Conservation (phyloP, 495 filamentous ascomycete species). For the Stereocaulon alpinum region DNA sequence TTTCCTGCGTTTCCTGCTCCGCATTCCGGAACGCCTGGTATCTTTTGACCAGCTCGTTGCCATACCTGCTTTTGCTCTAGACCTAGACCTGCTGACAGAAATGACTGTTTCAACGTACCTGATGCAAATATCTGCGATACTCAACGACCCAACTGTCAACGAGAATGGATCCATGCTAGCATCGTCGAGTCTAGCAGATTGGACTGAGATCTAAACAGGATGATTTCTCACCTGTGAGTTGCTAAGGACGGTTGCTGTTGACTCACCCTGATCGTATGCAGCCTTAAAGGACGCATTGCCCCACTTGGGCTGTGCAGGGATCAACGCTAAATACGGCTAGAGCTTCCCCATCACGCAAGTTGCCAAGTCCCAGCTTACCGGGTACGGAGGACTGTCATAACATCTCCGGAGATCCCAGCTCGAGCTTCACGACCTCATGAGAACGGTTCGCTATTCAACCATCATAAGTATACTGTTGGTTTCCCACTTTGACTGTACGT, state of each 20-base stretch:
- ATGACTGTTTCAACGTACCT: not conserved
- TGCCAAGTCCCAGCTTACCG: not conserved
- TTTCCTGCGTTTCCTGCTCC: conserved; percentile 26
- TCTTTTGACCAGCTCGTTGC: conserved; percentile 23
- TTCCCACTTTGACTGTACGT: too few relatives aligned
- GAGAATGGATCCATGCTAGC: conserved; percentile 2
- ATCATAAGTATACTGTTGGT: too few relatives aligned
- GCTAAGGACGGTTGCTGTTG: not conserved
- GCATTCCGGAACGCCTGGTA: conserved; percentile 25
- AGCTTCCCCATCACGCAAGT: not conserved
- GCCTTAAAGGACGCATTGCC: not conserved
- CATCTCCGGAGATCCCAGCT: too few relatives aligned
- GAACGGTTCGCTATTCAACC: too few relatives aligned
- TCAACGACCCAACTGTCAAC: not conserved
- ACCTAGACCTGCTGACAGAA: not conserved
- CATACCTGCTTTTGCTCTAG: conserved; percentile 20
- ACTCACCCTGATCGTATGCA: not conserved
- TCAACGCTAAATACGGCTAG: not conserved
- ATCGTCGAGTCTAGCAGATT: not conserved
- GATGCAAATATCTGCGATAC: conserved; percentile 4
- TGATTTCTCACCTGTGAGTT: not conserved
- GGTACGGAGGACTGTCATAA: too few relatives aligned
- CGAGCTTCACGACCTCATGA: too few relatives aligned
- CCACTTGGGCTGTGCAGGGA: not conserved
- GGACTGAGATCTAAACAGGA: not conserved